Base-by-base conservation (phyloP, 1,139 yeast genomes). In the Lodderomyces elongisporus region DNA sequence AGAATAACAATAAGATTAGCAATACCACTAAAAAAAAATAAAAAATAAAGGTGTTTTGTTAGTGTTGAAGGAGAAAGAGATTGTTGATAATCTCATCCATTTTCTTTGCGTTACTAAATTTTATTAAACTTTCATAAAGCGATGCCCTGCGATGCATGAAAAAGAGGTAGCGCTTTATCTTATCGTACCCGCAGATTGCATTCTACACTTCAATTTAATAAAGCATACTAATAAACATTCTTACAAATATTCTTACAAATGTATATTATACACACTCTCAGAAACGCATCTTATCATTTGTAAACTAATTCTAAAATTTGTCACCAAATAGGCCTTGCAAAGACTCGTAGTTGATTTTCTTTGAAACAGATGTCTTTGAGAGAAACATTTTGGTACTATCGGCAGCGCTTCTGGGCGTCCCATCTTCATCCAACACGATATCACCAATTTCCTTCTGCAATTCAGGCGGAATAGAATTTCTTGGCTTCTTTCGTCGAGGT, bases 271-370 rank as follows among this genome's bases (percentile, higher is more conserved):
- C n/a, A n/a, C n/a, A n/a, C n/a, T n/a, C n/a, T n/a, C n/a, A n/a
- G n/a, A n/a, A n/a, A n/a, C n/a, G n/a, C n/a, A n/a, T n/a, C n/a
- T n/a, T n/a, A n/a, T n/a, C n/a, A n/a, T n/a, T n/a, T n/a, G n/a
- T n/a, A n/a, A n/a, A n/a, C n/a, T n/a, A n/a, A n/a, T n/a, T n/a
- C 10, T 30, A 31, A 24, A 26, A 26, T 25, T 36, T 36, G 13
- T 34, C 35, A 12, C 34, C 37, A 36, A 43, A 38, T 43, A 87
- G 65, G 37, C 71, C 77, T 39, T 78, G 80, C 37, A 87, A 72
- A 3, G 89, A 87, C 32, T 73, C 79, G 54, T 89, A 89, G 55
- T 89, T 89, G 55, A 89, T 83, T 64, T 89, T 89, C 62, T 79
- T 84, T 17, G 96, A 85, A 44, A 82, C 79, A 3, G 84, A 69